Percentiles rank a stretch among this genome's conserved stretches.
These are phyloP conservation scores for Cladosporium sp. DNA, from an alignment of 2,329 filamentous ascomycete species.

Conservation along the genomic window DNA sequence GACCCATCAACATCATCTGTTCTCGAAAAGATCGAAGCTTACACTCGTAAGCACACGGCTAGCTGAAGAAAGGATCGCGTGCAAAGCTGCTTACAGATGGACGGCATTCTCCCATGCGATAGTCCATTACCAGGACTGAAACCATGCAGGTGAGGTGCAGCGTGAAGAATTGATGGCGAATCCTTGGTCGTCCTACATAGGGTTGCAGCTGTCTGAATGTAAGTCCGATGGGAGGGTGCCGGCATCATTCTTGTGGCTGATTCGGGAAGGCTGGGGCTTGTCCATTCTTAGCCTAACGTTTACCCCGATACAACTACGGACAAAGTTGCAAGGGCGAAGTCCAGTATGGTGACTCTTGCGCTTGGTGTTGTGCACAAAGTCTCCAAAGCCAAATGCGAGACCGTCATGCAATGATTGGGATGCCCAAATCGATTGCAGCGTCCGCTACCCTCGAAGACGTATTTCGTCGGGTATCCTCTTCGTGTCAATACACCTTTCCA, in stretches of 20 bases:
- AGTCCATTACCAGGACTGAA: no score
- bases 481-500: slow-evolving; percentile 1
- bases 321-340: not conserved
- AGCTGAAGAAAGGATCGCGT: no score
- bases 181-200: no score
- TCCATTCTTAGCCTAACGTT: not conserved
- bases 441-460: slow-evolving; percentile 3
- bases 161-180: not conserved
- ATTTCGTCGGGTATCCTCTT: not conserved
- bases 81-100: no score
- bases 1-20: no score
- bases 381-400: not conserved
- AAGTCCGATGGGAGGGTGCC: no score
- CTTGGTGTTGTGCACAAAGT: not conserved
- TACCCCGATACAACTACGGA: not conserved
- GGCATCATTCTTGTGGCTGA: not conserved
- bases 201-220: no score
- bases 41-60: no score
- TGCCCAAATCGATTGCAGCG: not conserved
- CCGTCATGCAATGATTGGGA: slow-evolving; percentile 1
- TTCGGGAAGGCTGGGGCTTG: not conserved
- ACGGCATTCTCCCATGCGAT: no score
- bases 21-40: no score
- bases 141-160: no score
- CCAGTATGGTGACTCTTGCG: not conserved